Conservation (phyloP, 2,329 filamentous ascomycete species). For the Magnaporthiopsis poae region DNA sequence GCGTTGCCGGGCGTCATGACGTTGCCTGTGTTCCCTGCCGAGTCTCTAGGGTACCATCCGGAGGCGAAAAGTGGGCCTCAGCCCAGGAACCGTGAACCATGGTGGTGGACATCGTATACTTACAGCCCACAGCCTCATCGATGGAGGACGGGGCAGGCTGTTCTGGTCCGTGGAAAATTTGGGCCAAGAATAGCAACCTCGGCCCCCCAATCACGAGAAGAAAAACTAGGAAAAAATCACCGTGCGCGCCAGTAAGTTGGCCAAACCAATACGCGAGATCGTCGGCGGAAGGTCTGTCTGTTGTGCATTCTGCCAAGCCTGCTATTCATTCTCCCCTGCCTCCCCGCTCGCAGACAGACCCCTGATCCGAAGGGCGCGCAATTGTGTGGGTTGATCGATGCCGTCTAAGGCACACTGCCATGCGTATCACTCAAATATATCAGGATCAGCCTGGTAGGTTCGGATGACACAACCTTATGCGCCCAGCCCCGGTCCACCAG, state of each 20-base stretch:
- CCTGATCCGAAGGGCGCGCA: neutral
- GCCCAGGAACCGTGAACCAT: neutral
- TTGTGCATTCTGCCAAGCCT: neutral
- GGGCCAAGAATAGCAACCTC: neutral
- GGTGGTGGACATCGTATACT: neutral
- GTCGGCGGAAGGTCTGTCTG: neutral
- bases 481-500: neutral
- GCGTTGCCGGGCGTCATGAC: slow-evolving; percentile 1
- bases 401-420: neutral
- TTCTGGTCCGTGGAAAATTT: neutral
- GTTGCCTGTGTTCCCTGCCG: neutral
- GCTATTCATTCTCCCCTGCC: too few relatives aligned
- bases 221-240: neutral
- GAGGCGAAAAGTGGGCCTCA: neutral
- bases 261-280: neutral
- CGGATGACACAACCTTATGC: neutral
- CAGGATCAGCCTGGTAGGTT: neutral
- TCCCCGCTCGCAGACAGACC: neutral
- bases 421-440: neutral
- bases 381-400: neutral
- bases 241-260: too few relatives aligned
- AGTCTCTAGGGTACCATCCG: neutral
- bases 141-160: neutral
- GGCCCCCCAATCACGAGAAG: neutral
- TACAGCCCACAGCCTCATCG: neutral